Conservation (phyloP, 2,329 filamentous ascomycete genomes). For the Pseudogymnoascus sp. region DNA sequence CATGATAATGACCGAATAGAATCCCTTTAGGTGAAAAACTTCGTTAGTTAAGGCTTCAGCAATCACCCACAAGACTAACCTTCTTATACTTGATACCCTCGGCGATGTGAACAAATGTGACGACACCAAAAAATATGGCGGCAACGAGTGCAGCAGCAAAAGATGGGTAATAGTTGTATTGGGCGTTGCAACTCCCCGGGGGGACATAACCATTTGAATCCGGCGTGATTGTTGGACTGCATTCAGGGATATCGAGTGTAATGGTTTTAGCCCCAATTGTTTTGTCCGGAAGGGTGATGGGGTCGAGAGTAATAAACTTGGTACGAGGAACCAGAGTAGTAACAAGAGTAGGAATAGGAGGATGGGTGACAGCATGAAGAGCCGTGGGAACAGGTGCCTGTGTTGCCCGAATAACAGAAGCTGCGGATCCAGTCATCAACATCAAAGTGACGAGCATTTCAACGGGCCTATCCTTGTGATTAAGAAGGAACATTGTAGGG, state of each 20-base stretch:
- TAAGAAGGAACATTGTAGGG: neutral
- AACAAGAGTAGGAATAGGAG: neutral
- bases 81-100: slow-evolving; percentile 31
- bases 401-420: neutral
- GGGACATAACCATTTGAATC: slow-evolving; percentile 31
- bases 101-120: slow-evolving; percentile 25
- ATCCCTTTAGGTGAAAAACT: slow-evolving; percentile 18
- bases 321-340: neutral
- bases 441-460: neutral
- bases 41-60: neutral
- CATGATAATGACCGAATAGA: slow-evolving; percentile 38
- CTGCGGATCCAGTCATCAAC: neutral
- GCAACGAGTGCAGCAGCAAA: slow-evolving; percentile 30
- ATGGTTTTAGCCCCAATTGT: slow-evolving; percentile 24
- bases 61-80: slow-evolving; percentile 8
- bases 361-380: neutral
- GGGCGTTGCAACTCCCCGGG: slow-evolving; percentile 28
- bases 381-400: neutral
- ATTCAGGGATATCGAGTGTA: slow-evolving; percentile 31
- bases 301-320: slow-evolving; percentile 25
- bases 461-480: neutral
- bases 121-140: slow-evolving; percentile 29
- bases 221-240: slow-evolving; percentile 28
- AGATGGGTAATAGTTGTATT: slow-evolving; percentile 32
- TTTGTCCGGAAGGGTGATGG: slow-evolving; percentile 23